Conservation (phyloP, 2,329 filamentous ascomycete genomes). For the Pseudopyrenochaeta lycopersici region DNA sequence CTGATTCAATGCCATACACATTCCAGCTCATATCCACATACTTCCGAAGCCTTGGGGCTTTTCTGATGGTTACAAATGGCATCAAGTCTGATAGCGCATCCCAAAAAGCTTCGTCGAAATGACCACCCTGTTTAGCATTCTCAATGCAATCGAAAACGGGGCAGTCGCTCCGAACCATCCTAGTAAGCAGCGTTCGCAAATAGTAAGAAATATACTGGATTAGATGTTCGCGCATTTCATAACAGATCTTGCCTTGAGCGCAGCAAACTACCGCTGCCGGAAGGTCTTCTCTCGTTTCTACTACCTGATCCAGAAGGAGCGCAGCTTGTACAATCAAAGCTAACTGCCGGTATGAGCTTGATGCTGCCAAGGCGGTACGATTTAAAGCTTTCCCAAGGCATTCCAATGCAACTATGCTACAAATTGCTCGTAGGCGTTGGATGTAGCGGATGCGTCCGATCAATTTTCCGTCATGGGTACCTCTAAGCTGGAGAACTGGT, state of each 20-base stretch:
- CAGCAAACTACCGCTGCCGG: constrained; percentile 2
- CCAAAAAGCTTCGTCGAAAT: constrained; percentile 12
- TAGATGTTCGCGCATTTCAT: constrained; percentile 16
- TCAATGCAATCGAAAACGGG: neutral
- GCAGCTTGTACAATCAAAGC: constrained; percentile 13
- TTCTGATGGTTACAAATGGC: constrained; percentile 5
- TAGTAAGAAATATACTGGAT: constrained; percentile 17
- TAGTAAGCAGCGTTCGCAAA: constrained; percentile 5
- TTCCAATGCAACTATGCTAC: constrained; percentile 14
- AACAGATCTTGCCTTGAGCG: constrained; percentile 6
- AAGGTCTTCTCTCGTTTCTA: constrained; percentile 9
- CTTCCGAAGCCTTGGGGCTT: constrained; percentile 8
- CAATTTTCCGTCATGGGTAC: constrained; percentile 9
- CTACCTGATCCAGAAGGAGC: constrained; percentile 17
- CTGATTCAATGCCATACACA: neutral
- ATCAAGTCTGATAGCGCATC: constrained; percentile 8
- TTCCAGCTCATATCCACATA: constrained; percentile 10
- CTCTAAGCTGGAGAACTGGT: too few species aligned
- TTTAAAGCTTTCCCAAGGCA: constrained; percentile 12
- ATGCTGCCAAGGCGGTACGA: constrained; percentile 2
- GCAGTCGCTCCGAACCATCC: neutral
- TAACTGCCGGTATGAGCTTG: constrained; percentile 4
- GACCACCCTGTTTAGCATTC: neutral
- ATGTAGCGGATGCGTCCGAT: constrained; percentile 11
- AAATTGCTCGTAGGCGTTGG: constrained; percentile 11